Percentiles rank a stretch among this genome's conserved stretches.
Evolutionary conservation across 1,284 basidiomycete genomes (phyloP).

Genomic region (Boletus semigastroideus): DNA sequence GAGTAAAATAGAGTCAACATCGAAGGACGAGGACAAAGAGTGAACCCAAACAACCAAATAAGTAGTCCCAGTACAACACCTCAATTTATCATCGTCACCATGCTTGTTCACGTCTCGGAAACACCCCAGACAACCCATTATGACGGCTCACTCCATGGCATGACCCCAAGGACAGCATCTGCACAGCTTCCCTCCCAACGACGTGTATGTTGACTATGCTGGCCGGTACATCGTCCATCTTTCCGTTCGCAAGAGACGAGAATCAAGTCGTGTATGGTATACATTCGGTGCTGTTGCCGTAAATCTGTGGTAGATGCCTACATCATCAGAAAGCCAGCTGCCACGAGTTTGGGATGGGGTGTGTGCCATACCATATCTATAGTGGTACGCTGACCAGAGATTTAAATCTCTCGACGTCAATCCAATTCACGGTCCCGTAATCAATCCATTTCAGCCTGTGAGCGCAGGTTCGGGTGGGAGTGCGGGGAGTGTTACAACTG

Average conservation of each 20-base stretch:
- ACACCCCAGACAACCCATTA: no score
- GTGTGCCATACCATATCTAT: conserved; percentile 19
- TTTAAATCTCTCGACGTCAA: conserved; percentile 72
- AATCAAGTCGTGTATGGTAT: conserved; percentile 52
- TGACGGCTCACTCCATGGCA: conserved; percentile 40
- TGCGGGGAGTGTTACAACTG: conserved; percentile 78
- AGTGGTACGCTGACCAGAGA: not conserved
- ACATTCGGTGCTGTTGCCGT: no score
- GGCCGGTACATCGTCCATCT: conserved; percentile 41
- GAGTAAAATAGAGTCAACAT: no score
- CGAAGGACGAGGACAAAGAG: no score
- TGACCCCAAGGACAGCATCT: conserved; percentile 82
- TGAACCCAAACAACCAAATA: no score
- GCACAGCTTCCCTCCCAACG: conserved; percentile 65
- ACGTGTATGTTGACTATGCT: conserved; percentile 82
- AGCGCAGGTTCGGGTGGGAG: conserved; percentile 76
- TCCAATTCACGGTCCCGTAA: conserved; percentile 70
- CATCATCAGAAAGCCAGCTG: conserved; percentile 92
- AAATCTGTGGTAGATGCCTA: conserved; percentile 39
- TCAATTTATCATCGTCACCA: no score
- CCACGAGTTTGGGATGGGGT: conserved; percentile 99
- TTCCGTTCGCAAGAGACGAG: no score
- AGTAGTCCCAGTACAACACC: no score
- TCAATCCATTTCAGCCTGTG: conserved; percentile 65
- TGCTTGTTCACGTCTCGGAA: no score